Conservation (phyloP, 768 basidiomycete species). For the Suillus tomentosus region DNA sequence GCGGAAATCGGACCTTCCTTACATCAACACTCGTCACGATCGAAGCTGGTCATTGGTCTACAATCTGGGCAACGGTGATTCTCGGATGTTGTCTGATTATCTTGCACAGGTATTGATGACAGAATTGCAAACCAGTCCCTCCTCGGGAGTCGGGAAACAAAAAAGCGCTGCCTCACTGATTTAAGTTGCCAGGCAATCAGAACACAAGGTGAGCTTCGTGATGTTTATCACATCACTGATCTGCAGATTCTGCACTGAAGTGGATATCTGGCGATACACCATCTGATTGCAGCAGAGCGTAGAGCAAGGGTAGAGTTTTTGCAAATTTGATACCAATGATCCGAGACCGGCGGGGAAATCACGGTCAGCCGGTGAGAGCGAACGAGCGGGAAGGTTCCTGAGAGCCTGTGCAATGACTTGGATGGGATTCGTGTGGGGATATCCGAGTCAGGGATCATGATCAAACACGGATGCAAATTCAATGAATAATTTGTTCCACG, state of each 20-base stretch:
- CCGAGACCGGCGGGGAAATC: background rate
- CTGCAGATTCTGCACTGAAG: background rate
- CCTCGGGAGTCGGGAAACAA: background rate
- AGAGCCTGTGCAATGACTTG: background rate
- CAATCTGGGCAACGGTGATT: background rate
- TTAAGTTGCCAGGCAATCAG: background rate
- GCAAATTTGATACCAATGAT: background rate
- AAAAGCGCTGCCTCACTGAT: background rate
- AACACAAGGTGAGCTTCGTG: background rate
- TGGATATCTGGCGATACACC: background rate
- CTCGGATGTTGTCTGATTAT: background rate
- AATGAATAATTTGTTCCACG: background rate
- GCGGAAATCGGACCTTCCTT: background rate
- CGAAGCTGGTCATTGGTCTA: background rate
- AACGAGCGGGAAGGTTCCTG: background rate
- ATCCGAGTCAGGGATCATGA: background rate
- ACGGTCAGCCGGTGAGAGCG: background rate
- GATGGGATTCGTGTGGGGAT: background rate
- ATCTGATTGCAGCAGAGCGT: background rate
- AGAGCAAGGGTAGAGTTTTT: background rate
- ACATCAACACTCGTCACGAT: background rate
- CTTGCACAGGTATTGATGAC: background rate
- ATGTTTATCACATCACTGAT: background rate
- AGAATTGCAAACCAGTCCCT: background rate
- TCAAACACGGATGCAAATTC: background rate